A percentile compares a stretch with the other conserved stretches of the same genome.
phyloP scores from a whole-genome alignment of 2,329 filamentous ascomycete species.

The Pseudovirgaria hyperparasitica region DNA sequence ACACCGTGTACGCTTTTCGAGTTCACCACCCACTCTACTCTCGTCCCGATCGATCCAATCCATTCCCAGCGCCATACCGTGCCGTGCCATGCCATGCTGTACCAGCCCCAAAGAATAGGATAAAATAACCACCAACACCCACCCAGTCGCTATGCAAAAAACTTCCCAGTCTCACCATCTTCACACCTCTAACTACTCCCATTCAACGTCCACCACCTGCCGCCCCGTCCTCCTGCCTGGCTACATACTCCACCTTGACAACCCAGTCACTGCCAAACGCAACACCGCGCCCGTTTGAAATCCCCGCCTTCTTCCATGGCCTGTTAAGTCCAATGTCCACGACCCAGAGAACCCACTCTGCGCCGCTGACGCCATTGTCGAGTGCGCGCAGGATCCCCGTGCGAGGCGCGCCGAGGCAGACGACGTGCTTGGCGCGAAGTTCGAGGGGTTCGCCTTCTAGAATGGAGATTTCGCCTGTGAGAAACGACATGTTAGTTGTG shows the following conservation, averaged over 20 bases:
- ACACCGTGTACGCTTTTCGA: too few relatives aligned
- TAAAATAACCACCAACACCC: too few relatives aligned
- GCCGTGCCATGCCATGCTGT: too few relatives aligned
- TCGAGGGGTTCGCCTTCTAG: constrained; percentile 67
- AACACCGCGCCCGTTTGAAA: constrained; percentile 68
- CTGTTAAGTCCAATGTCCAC: constrained; percentile 79
- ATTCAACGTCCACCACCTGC: constrained; percentile 2
- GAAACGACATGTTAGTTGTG: constrained; percentile 1
- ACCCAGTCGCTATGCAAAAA: too few relatives aligned
- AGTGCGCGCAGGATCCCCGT: constrained; percentile 70
- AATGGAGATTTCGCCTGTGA: constrained; percentile 38
- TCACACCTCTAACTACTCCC: too few relatives aligned
- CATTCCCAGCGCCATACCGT: too few relatives aligned
- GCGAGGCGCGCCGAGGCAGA: constrained; percentile 78
- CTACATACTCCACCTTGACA: constrained; percentile 46
- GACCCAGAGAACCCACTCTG: constrained; percentile 66
- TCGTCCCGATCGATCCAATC: too few relatives aligned
- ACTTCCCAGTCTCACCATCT: too few relatives aligned
- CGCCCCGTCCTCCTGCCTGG: constrained; percentile 8
- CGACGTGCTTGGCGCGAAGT: constrained; percentile 68
- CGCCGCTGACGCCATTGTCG: constrained; percentile 42
- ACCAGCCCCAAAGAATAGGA: too few relatives aligned
- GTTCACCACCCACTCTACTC: too few relatives aligned
- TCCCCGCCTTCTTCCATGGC: constrained; percentile 75
- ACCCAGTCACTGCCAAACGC: constrained; percentile 86